Base-by-base conservation (phyloP, 208 protist genomes). In the Wallacemonas sp. region DNA sequence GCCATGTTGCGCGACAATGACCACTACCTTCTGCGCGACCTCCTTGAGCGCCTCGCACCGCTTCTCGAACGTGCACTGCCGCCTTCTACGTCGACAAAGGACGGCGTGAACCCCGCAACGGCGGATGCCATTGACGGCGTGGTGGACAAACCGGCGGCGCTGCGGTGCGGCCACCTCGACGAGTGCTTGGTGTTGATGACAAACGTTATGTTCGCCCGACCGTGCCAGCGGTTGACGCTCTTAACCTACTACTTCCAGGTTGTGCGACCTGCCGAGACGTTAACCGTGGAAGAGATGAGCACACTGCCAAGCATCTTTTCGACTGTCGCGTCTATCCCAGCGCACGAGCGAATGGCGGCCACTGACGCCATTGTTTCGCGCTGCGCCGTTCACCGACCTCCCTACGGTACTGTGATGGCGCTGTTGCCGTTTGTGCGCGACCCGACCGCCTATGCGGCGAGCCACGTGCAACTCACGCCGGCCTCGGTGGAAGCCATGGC, bases 241-340 rank as follows among this genome's bases (percentile, higher is more conserved):
- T 27, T 64, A 1, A 54, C 74, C 55, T 83, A 78, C 34, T 52
- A 72, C 19, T 37, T 77, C 22, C 66, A 57, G 10, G 64, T 73
- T 2, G 36, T 68, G 41, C 66, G 41, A 10, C 55, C 67, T 9
- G 63, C 73, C 6, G 62, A 53, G 0, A 36, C 39, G 36, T 41
- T 74, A 36, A 67, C 68, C 1, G 15, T 12, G 1, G 62, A 67
- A 3, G 72, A 83, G 22, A n/a, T 74, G 17, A 21, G 39, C 8
- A 21, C 34, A 10, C 45, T 83, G 12, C 68, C 72, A 0, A 15
- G 15, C 3, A 32, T 83, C 22, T 58, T 83, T 27, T 13, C 21
- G 3, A 50, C 71, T 3, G 24, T 70, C 13, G 52, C 45, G 12
- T 33, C 27, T 9, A 13, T 57, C 3, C 39, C 29, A 9, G n/a